Conservation (phyloP, 305 asterid species). For the Solanum hybrid region DNA sequence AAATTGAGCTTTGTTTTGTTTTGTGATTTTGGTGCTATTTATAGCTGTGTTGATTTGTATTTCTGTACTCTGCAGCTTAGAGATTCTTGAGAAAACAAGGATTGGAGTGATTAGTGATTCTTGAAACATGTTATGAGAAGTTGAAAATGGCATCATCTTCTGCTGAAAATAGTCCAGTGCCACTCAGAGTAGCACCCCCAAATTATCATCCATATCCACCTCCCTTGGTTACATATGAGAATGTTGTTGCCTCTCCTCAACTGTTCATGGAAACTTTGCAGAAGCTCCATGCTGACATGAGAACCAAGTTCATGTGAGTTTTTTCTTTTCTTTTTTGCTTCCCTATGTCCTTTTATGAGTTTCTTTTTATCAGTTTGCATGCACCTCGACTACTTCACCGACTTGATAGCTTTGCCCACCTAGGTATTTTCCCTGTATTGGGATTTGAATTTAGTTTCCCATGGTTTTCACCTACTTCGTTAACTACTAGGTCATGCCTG, state of each 20-base stretch:
- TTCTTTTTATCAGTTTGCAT: not conserved
- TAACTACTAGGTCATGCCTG: not conserved
- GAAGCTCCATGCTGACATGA: constrained; percentile 70
- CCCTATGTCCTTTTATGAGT: not conserved
- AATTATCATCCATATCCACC: constrained; percentile 54
- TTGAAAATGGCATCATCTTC: constrained; percentile 20
- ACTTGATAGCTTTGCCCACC: not conserved
- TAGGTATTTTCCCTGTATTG: not conserved
- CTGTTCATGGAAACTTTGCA: constrained; percentile 52
- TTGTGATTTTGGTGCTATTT: not conserved
- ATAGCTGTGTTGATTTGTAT: not conserved
- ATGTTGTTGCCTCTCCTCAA: constrained; percentile 41
- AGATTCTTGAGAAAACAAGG: not conserved
- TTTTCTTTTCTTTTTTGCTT: not conserved
- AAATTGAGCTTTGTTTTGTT: not conserved
- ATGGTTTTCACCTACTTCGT: not conserved
- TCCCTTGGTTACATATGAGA: constrained; percentile 54
- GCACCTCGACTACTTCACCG: not conserved
- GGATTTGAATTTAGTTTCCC: not conserved
- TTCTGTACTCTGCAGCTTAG: constrained; percentile 4
- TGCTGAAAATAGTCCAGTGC: constrained; percentile 12
- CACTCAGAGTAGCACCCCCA: constrained; percentile 14
- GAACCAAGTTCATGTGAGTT: constrained; percentile 79
- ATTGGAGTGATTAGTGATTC: constrained; percentile 1
- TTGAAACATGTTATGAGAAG: constrained; percentile 14